These are phyloP conservation scores for Pseudogymnoascus pannorum DNA, from an alignment of 2,329 filamentous ascomycete species.

Conservation along the genomic window DNA sequence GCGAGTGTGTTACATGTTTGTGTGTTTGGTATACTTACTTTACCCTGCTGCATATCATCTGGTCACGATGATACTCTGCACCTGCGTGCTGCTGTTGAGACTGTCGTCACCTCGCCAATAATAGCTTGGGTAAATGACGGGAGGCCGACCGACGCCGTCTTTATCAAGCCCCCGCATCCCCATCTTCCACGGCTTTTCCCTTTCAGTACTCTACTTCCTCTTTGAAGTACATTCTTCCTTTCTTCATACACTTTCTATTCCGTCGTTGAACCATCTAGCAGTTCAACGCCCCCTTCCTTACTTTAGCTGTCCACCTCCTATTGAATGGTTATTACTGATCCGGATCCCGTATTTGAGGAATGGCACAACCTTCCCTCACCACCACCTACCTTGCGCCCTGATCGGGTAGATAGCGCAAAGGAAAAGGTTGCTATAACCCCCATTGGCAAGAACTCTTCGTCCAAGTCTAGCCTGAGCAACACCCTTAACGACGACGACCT, in stretches of 20 bases:
- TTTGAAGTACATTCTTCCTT: background rate
- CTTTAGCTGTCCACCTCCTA: background rate
- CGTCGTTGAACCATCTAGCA: background rate
- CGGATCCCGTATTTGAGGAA: slow-evolving; percentile 3
- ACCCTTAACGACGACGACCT: background rate
- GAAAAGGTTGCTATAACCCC: background rate
- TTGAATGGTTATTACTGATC: slow-evolving; percentile 9
- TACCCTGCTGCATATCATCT: slow-evolving; percentile 1
- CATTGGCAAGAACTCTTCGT: background rate
- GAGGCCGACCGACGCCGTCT: background rate
- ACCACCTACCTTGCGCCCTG: slow-evolving; percentile 7
- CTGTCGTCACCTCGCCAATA: background rate
- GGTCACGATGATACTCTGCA: slow-evolving; percentile 1
- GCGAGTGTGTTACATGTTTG: background rate
- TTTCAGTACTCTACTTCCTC: background rate
- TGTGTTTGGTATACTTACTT: background rate
- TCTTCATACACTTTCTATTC: background rate
- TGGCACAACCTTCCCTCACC: slow-evolving; percentile 9
- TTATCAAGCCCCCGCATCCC: background rate
- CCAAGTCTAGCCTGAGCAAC: background rate
- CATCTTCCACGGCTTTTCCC: background rate
- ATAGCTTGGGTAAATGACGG: background rate
- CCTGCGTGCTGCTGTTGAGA: background rate
- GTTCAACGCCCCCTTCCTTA: background rate
- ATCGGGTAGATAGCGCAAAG: slow-evolving; percentile 1